These are phyloP conservation scores for Pinus albicaulis DNA, from an alignment of 75 land plant species.

Conservation along the genomic window DNA sequence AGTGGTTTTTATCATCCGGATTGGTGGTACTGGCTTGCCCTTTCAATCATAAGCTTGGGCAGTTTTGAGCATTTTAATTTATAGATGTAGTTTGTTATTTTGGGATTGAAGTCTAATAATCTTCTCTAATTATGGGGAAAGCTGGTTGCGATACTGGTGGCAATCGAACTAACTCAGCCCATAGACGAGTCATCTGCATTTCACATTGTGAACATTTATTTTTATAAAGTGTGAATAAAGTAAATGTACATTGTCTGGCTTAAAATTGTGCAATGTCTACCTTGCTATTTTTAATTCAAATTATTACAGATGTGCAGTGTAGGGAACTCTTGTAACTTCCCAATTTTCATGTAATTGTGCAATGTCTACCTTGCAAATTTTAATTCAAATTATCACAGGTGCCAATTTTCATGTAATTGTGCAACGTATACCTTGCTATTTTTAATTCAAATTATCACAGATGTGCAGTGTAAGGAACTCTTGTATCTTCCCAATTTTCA, in stretches of 20 bases:
- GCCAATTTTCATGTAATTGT: too few species aligned
- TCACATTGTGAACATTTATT: neutral
- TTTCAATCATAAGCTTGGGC: neutral
- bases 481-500: too few species aligned
- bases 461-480: too few species aligned
- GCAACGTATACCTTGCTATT: neutral
- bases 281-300: neutral
- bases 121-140: neutral
- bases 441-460: too few species aligned
- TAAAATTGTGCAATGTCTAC: neutral
- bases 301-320: too few species aligned
- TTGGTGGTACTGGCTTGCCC: neutral
- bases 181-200: neutral
- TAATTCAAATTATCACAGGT: too few species aligned
- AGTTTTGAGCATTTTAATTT: constrained; percentile 9
- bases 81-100: neutral
- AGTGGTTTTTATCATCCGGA: constrained; percentile 3
- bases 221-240: neutral
- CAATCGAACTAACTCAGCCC: neutral
- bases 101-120: neutral
- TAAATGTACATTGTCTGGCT: constrained; percentile 1
- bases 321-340: too few species aligned
- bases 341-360: too few species aligned
- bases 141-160: neutral
- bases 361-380: too few species aligned